Conservation (phyloP, 306 rosid genomes). For the Lathyrus tuberosus region DNA sequence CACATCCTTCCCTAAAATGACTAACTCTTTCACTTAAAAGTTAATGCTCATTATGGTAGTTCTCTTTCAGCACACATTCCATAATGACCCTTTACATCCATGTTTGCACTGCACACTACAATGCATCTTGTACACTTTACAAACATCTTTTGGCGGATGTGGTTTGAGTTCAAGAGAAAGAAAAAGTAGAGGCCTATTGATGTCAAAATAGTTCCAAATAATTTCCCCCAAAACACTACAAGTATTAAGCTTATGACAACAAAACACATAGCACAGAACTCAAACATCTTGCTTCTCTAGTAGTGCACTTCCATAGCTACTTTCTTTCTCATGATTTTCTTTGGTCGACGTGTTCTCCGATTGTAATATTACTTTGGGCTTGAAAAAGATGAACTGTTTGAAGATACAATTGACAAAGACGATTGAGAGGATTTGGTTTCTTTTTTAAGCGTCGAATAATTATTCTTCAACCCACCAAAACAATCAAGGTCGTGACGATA, state of each 20-base stretch:
- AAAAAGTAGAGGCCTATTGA: conserved; percentile 52
- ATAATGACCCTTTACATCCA: conserved; percentile 39
- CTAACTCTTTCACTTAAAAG: conserved; percentile 17
- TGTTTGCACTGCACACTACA: conserved; percentile 28
- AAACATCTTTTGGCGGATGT: conserved; percentile 17
- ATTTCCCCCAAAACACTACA: conserved; percentile 67
- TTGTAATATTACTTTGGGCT: conserved; percentile 19
- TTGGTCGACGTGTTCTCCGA: conserved; percentile 28
- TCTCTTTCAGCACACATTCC: conserved; percentile 44
- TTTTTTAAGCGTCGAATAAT: conserved; percentile 31
- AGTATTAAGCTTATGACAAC: conserved; percentile 57
- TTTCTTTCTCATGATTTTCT: conserved; percentile 16
- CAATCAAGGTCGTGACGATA: conserved; percentile 34
- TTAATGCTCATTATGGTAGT: conserved; percentile 42
- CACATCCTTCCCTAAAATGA: no score
- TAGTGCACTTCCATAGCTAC: neutral
- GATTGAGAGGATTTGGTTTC: neutral
- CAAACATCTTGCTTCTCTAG: conserved; percentile 41
- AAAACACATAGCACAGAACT: conserved; percentile 47
- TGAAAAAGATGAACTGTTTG: conserved; percentile 33
- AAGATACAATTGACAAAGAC: neutral
- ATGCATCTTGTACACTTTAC: conserved; percentile 30
- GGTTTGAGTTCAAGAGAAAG: conserved; percentile 28
- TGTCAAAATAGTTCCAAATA: conserved; percentile 54
- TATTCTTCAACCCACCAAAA: conserved; percentile 28